A percentile compares a stretch with the other conserved stretches of the same genome.
These are phyloP conservation scores for Takashimella koratensis DNA, from an alignment of 1,284 basidiomycete genomes.

Conservation along the genomic window DNA sequence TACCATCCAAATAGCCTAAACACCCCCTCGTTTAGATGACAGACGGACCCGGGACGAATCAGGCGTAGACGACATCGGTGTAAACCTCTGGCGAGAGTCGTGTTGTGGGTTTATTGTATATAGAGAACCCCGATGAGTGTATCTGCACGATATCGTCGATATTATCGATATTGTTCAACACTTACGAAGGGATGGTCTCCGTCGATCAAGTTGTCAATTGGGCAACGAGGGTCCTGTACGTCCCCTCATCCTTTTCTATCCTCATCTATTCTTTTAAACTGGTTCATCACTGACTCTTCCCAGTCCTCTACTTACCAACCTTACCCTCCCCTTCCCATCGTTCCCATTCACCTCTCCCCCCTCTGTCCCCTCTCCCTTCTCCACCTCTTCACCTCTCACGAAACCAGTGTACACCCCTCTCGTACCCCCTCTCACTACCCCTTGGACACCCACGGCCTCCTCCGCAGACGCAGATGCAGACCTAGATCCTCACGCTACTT, in stretches of 20 bases:
- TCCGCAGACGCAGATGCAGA: too few species aligned
- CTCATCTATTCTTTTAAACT: not conserved
- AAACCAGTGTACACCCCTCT: not conserved
- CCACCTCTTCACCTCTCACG: not conserved
- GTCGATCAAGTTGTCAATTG: not conserved
- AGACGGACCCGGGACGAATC: too few species aligned
- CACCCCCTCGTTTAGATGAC: too few species aligned
- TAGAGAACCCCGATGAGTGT: too few species aligned
- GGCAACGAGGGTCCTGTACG: not conserved
- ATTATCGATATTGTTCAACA: too few species aligned
- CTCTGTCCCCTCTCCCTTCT: not conserved
- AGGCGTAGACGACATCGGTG: too few species aligned
- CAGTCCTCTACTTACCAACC: not conserved
- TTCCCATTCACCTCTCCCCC: not conserved
- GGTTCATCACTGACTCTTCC: not conserved
- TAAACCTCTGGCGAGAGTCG: too few species aligned
- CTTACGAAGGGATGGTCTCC: too few species aligned
- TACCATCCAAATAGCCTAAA: too few species aligned
- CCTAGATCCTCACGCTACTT: too few species aligned
- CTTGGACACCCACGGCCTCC: conserved; percentile 14
- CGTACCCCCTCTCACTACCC: conserved; percentile 13
- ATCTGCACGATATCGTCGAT: too few species aligned
- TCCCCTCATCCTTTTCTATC: not conserved
- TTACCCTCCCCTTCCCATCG: not conserved
- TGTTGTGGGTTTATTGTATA: too few species aligned